phyloP scores from a whole-genome alignment of 108 stramenopile species.

The Pseudonitzschia delicatissima region DNA sequence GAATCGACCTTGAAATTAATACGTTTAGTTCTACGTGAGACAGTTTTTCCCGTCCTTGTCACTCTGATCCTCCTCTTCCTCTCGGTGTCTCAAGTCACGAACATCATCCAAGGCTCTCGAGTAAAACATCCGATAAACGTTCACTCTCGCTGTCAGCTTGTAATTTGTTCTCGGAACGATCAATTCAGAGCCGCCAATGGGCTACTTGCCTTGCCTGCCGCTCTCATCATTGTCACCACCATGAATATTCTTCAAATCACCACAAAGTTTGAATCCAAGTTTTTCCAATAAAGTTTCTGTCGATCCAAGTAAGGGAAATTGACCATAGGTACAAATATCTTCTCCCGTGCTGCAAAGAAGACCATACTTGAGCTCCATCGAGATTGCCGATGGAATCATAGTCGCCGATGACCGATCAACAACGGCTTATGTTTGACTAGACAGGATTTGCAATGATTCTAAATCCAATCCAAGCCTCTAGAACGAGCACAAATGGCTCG shows the following conservation, averaged over 20 bases:
- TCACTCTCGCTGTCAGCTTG: background rate
- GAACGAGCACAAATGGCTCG: too few relatives aligned
- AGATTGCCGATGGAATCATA: background rate
- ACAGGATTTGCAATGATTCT: too few relatives aligned
- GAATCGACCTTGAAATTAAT: background rate
- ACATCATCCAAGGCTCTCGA: slow-evolving; percentile 1
- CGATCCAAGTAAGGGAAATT: background rate
- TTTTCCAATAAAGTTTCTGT: background rate
- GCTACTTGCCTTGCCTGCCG: background rate
- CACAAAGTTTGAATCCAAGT: background rate
- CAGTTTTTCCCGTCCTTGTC: background rate
- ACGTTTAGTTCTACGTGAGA: background rate
- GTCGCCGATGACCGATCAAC: background rate
- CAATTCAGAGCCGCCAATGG: background rate
- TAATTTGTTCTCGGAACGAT: background rate
- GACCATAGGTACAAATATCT: background rate
- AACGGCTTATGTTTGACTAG: too few relatives aligned
- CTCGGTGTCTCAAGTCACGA: slow-evolving; percentile 3
- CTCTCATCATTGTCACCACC: background rate
- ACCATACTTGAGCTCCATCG: background rate
- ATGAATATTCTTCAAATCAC: background rate
- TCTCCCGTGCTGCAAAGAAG: background rate
- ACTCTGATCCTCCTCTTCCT: background rate
- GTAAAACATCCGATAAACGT: background rate
- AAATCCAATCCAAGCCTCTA: too few relatives aligned